Base-by-base conservation (phyloP, 495 filamentous ascomycete species). In the Aspergillus bertholletiae region DNA sequence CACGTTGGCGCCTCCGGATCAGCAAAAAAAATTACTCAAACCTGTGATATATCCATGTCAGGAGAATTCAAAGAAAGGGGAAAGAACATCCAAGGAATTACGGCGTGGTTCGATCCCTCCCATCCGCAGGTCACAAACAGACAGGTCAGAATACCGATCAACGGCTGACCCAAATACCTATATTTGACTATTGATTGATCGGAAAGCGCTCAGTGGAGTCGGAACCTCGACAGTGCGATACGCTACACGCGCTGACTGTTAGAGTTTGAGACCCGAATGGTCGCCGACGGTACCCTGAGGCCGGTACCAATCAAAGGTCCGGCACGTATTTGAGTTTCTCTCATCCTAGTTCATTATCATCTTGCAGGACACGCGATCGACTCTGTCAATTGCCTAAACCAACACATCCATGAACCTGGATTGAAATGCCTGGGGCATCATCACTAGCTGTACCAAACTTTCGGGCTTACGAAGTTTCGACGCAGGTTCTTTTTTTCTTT, bases 301-400 rank as follows among this genome's bases (percentile, higher is more conserved):
- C 40, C 53, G 57, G 54, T 41, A 55, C 70, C 70, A 71, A 73
- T 73, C 64, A 74, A 49, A 49, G 40, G 23, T 34, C 51, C 58
- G 51, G 59, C 21, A 67, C 64, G 66, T 70, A 73, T 74, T 74
- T 73, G 70, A 73, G 65, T 73, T 73, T 58, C 45, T 5, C 2
- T 37, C 13, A 69, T 66, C 70, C 70, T 61, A 62, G 71, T 67
- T 55, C 39, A 27, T 54, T 63, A 59, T 56, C 59, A 55, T 15
- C 21, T 53, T 62, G 64, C 69, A 69, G 59, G 64, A 58, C 62
- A 45, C 22, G 40, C 15, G 53, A 57, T 59, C 40, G 20, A 7
- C 39, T 47, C 22, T 48, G 32, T 48, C 52, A 46, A 26, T 46
- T 56, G 28, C 37, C 30, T 28, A 57, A 55, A 27, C 21, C 39